phyloP scores from a whole-genome alignment of 2,329 filamentous ascomycete species.

The Nothopassalora personata region DNA sequence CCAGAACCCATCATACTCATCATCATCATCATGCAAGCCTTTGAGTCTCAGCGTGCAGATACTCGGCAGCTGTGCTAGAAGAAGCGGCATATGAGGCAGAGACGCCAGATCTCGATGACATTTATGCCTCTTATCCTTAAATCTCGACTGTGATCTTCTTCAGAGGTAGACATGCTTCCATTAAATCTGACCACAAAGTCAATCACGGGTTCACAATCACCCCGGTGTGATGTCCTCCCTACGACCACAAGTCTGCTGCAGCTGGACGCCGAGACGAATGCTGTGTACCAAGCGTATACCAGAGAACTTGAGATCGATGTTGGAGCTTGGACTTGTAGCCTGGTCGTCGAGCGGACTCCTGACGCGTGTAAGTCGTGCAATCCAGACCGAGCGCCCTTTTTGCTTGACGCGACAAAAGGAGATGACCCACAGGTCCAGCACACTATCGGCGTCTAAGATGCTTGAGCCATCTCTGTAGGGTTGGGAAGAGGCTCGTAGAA shows the following conservation, averaged over 20 bases:
- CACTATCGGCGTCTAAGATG: neutral
- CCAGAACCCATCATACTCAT: too few relatives aligned
- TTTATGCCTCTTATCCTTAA: neutral
- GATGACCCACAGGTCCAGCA: neutral
- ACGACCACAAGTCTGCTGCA: neutral
- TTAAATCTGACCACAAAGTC: neutral
- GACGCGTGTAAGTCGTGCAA: neutral
- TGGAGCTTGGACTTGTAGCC: neutral
- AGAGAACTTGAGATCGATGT: neutral
- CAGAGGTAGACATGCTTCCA: neutral
- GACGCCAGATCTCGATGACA: too few relatives aligned
- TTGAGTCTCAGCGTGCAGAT: too few relatives aligned
- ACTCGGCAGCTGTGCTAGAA: too few relatives aligned
- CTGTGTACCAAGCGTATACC: neutral
- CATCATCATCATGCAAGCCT: too few relatives aligned
- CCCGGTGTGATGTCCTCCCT: neutral
- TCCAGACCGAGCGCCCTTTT: neutral
- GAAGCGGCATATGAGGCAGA: too few relatives aligned
- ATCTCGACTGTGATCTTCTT: neutral
- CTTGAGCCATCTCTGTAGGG: neutral
- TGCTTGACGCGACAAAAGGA: neutral
- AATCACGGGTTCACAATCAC: neutral
- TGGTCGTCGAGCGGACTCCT: neutral
- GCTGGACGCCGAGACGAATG: neutral
- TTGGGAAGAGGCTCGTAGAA: neutral